Evolutionary conservation across 2,329 filamentous ascomycete species (phyloP), one percentile per base, ranked within the genome.

Genomic region (Orbilia javanica): DNA sequence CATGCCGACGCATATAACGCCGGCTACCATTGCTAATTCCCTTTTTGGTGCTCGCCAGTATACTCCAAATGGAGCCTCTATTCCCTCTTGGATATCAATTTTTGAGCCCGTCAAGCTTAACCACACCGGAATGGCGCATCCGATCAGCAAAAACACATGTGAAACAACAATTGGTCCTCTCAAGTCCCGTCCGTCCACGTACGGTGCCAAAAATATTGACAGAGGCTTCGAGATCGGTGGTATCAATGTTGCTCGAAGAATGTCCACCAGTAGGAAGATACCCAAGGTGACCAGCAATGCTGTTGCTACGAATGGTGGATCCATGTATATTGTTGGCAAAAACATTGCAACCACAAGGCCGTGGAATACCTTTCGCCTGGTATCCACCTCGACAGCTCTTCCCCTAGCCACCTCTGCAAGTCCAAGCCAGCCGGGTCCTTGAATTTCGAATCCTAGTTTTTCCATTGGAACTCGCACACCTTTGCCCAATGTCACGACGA

Each of bases 261-360:
- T 87, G 83, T 99, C 96, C 11, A 98, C 88, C 3, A 98, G 87
- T 13, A 98, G 86, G 83, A 99, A 99, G 65, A 96, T 87, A 3
- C 92, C 90, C 39, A 99, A 88, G 27, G 94, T 89, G 34, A 97
- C 85, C 0, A 88, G 87, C n/a, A 98, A 87, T 0, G 94, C 93
- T 11, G 99, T 86, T 0, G 92, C 89, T 62, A 91, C 90, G 84
- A 93, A 98, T 46, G 91, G 87, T 0, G 96, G 95, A 83, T 99
- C 96, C 79, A 98, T 86, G 83, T 90, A 97, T 1, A 91, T 92
- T 0, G 93, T 90, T 0, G 96, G 94, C 1, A 98, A 87, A 70
- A 99, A 91, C 93, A 99, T 97, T 70, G 90, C 90, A 6, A 98
- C 95, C 92, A 98, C 98, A 88, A 95, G 97, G 81, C 96, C 96